A percentile compares a stretch with the other conserved stretches of the same genome.
These are phyloP conservation scores for Colletotrichum trifolii DNA, from an alignment of 2,329 filamentous ascomycete genomes.

Conservation along the genomic window DNA sequence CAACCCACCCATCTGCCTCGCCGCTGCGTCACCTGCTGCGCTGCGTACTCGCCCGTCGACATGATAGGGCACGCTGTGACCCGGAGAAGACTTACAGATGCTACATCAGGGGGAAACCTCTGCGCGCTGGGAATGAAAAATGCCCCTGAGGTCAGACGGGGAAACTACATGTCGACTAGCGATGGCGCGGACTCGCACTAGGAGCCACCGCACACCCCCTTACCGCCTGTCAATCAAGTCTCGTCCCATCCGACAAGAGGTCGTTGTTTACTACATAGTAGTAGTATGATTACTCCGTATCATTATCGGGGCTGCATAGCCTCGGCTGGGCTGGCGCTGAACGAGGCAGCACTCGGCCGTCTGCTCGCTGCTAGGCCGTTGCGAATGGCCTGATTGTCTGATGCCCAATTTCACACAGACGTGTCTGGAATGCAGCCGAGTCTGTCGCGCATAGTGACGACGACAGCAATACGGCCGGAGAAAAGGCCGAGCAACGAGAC, in stretches of 20 bases:
- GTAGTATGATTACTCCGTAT: no score
- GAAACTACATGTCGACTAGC: neutral
- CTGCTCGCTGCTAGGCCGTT: conserved; percentile 1
- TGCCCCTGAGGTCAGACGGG: neutral
- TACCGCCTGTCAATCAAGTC: conserved; percentile 22
- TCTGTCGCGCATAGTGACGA: neutral
- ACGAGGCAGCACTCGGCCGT: conserved; percentile 1
- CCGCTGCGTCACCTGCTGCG: no score
- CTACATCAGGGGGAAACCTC: neutral
- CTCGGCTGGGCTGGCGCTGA: conserved; percentile 14
- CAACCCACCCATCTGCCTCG: no score
- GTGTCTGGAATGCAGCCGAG: conserved; percentile 5
- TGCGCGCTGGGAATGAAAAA: neutral
- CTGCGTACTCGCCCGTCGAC: no score
- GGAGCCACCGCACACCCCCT: conserved; percentile 12
- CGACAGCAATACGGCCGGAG: neutral
- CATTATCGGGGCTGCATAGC: neutral
- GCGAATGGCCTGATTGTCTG: conserved; percentile 30
- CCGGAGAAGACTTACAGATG: no score
- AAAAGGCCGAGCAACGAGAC: no score
- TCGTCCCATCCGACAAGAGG: conserved; percentile 15
- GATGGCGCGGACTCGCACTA: conserved; percentile 20
- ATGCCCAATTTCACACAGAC: conserved; percentile 14
- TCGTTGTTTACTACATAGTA: neutral
- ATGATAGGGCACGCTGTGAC: no score